These are phyloP conservation scores for Didymella glomerata DNA, from an alignment of 2,329 filamentous ascomycete genomes.

Conservation along the genomic window DNA sequence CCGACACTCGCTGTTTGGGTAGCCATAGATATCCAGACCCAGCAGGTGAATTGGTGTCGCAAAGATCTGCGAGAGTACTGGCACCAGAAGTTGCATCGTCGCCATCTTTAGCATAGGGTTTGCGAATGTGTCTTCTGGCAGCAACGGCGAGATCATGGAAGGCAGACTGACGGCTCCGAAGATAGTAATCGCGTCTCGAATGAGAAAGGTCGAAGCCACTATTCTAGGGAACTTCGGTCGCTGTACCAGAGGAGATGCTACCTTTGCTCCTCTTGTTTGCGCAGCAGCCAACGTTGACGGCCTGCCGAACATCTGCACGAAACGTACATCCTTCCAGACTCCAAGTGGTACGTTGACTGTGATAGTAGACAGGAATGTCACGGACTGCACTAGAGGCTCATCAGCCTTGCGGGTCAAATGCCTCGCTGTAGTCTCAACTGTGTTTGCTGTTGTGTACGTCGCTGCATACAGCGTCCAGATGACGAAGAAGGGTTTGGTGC, in stretches of 20 bases:
- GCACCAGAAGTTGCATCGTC: slow-evolving; percentile 39
- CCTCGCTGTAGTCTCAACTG: slow-evolving; percentile 31
- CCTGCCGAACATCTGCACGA: slow-evolving; percentile 39
- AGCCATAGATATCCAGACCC: slow-evolving; percentile 37
- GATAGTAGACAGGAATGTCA: slow-evolving; percentile 40
- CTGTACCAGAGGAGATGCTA: slow-evolving; percentile 1
- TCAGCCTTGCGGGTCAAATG: slow-evolving; percentile 24
- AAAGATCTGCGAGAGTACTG: slow-evolving; percentile 40
- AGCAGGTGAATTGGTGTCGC: slow-evolving; percentile 41
- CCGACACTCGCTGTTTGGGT: slow-evolving; percentile 20
- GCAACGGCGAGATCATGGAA: slow-evolving; percentile 29
- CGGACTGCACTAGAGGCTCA: slow-evolving; percentile 28
- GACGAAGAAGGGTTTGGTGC: slow-evolving; percentile 39
- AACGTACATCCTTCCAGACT: slow-evolving; percentile 43
- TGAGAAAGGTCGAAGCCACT: slow-evolving; percentile 38
- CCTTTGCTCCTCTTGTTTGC: slow-evolving; percentile 4
- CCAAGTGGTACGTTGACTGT: slow-evolving; percentile 40
- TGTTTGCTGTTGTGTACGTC: slow-evolving; percentile 41
- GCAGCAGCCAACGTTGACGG: slow-evolving; percentile 7
- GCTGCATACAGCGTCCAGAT: slow-evolving; percentile 43
- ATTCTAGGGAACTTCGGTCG: slow-evolving; percentile 25
- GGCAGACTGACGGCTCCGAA: slow-evolving; percentile 44
- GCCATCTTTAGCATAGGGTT: slow-evolving; percentile 32
- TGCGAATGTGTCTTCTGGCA: slow-evolving; percentile 29
- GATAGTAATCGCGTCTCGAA: slow-evolving; percentile 44